Evolutionary conservation across 2,329 filamentous ascomycete genomes (phyloP), one percentile per base, ranked within the genome.

Genomic region (Chalaropsis thielavioides): DNA sequence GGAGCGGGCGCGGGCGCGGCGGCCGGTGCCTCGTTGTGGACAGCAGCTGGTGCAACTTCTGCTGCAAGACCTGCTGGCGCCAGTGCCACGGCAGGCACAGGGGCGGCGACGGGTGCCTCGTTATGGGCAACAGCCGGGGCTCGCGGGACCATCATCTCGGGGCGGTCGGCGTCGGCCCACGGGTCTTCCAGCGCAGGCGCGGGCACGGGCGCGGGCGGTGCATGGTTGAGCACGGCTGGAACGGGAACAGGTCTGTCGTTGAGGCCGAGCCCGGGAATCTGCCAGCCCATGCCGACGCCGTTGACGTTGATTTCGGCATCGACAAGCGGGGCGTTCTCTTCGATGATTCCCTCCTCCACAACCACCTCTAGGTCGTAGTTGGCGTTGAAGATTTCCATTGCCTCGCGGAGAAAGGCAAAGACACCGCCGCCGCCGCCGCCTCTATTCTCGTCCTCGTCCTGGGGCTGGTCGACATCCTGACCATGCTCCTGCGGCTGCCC

Each of bases 311-410:
- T 46, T 35, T 66, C 63, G 24, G 66, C 61, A 8, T 64, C 27
- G 27, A 22, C 51, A 1, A 59, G 44, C 22, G 17, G 24, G 22
- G 27, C 61, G 59, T 44, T 61, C 56, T 77, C 73, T 19, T 80
- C 79, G 0, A 69, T 68, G 7, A 61, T 49, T 3, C 68, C 68
- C 11, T 69, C 68, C 1, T 68, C 67, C 2, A 68, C 70, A 27
- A 67, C 70, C 7, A 72, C 64, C 44, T 68, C 68, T 2, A 64
- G 66, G 11, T 66, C 58, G 49, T n/a, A 63, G 27, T 43, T 63
- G n/a, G 60, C 51, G 44, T 65, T 43, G 38, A 44, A 54, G n/a
- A 22, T 27, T 63, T 31, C 68, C 43, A 61, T 43, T 8, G 41
- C 41, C 38, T 61, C 59, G 19, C 59, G 59, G 10, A 61, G n/a